phyloP scores from a whole-genome alignment of 148 eudicot genomes.

The Heliosperma pusillum region DNA sequence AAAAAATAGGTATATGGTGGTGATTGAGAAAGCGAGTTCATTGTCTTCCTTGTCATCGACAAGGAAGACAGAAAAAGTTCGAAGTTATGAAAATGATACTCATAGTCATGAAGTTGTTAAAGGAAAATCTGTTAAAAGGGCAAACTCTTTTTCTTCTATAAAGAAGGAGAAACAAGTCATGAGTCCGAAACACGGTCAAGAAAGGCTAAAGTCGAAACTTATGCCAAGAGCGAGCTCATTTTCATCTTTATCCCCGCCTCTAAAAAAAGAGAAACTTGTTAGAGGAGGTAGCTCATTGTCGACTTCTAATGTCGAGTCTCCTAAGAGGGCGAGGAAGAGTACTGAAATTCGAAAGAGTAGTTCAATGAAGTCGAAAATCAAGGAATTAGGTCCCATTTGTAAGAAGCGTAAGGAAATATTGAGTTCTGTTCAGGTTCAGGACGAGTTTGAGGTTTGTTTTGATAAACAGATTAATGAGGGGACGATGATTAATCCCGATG shows the following conservation, averaged over 20 bases:
- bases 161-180: conserved; percentile 20
- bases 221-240: background rate
- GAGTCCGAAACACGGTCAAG: background rate
- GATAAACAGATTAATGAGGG: conserved; percentile 24
- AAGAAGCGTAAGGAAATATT: conserved; percentile 26
- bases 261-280: background rate
- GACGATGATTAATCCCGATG: conserved; percentile 28
- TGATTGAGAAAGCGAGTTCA: conserved; percentile 26
- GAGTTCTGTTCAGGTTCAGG: conserved; percentile 6
- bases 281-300: conserved; percentile 25
- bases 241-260: conserved; percentile 1
- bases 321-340: conserved; percentile 10
- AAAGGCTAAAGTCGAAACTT: background rate
- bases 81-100: conserved; percentile 7
- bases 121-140: conserved; percentile 11
- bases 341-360: background rate
- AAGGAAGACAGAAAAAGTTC: conserved; percentile 16
- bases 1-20: conserved; percentile 20
- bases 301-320: conserved; percentile 9
- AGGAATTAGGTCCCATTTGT: conserved; percentile 38
- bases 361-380: conserved; percentile 20
- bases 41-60: conserved; percentile 24
- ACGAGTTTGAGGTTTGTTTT: conserved; percentile 26
- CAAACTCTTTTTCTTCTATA: conserved; percentile 19
- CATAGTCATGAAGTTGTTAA: background rate